Percentiles rank a stretch among this genome's conserved stretches.
Evolutionary conservation across 345 rosid genomes (phyloP).

Genomic region (Carallia brachiata): DNA sequence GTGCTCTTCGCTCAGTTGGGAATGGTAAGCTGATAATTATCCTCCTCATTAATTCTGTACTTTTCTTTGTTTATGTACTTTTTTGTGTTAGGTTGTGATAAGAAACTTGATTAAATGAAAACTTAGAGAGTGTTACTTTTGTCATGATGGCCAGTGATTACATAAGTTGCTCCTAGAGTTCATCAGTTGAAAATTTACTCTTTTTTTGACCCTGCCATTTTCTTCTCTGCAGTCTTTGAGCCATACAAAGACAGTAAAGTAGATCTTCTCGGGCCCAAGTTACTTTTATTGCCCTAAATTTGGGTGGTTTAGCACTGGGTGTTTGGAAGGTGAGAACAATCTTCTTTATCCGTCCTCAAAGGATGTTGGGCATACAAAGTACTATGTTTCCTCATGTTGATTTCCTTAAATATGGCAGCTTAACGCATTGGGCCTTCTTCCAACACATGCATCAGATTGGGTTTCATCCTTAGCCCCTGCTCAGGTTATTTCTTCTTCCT

Average conservation of each 20-base stretch:
- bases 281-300: conserved; percentile 85
- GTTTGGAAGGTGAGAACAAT: conserved; percentile 81
- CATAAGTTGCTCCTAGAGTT: not conserved
- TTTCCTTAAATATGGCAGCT: conserved; percentile 55
- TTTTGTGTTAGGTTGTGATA: not conserved
- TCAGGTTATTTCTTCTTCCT: conserved; percentile 49
- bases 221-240: conserved; percentile 74
- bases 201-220: not conserved
- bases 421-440: conserved; percentile 94
- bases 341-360: conserved; percentile 4
- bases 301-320: conserved; percentile 91
- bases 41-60: not conserved
- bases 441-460: conserved; percentile 99
- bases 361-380: not conserved
- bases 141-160: not conserved
- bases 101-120: not conserved
- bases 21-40: conserved; percentile 58
- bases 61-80: not conserved
- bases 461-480: conserved; percentile 96
- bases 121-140: not conserved
- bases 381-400: not conserved
- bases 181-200: not conserved
- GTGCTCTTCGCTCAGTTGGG: conserved; percentile 96
- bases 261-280: conserved; percentile 84
- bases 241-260: conserved; percentile 94